Evolutionary conservation across 2,329 filamentous ascomycete species (phyloP).

Genomic region (Colletotrichum somersetense): DNA sequence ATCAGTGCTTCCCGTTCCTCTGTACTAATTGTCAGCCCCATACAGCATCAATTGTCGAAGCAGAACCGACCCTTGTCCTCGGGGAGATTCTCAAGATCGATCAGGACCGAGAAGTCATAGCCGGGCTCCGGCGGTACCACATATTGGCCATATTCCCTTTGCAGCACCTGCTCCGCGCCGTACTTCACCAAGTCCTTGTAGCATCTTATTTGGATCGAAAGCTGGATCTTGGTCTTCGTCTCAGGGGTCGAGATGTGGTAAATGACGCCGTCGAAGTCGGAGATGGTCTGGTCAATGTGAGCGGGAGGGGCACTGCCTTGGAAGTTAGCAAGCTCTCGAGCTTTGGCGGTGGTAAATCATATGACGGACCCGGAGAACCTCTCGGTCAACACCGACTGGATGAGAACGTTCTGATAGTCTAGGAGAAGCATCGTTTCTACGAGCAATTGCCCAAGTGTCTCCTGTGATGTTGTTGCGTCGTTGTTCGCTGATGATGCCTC

Average conservation of each 20-base stretch:
- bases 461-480: slow-evolving; percentile 33
- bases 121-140: slow-evolving; percentile 89
- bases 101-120: slow-evolving; percentile 93
- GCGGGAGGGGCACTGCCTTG: slow-evolving; percentile 79
- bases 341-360: slow-evolving; percentile 31
- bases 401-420: slow-evolving; percentile 98
- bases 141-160: slow-evolving; percentile 94
- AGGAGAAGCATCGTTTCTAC: slow-evolving; percentile 84
- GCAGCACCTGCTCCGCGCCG: slow-evolving; percentile 90
- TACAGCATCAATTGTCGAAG: background rate
- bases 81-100: slow-evolving; percentile 91
- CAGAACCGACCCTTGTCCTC: slow-evolving; percentile 75
- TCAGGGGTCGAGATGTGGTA: slow-evolving; percentile 99
- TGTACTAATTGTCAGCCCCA: slow-evolving; percentile 48
- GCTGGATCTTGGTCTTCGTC: slow-evolving; percentile 90
- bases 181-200: slow-evolving; percentile 93
- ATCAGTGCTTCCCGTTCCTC: slow-evolving; percentile 90
- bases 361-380: slow-evolving; percentile 83
- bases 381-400: slow-evolving; percentile 95
- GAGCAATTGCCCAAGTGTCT: slow-evolving; percentile 28
- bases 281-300: slow-evolving; percentile 97
- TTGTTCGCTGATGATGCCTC: slow-evolving; percentile 42
- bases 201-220: slow-evolving; percentile 96
- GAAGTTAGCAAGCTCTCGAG: slow-evolving; percentile 54
- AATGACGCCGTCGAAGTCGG: slow-evolving; percentile 98